These are phyloP conservation scores for Vigna unguiculata DNA, from an alignment of 306 rosid genomes.

Conservation along the genomic window DNA sequence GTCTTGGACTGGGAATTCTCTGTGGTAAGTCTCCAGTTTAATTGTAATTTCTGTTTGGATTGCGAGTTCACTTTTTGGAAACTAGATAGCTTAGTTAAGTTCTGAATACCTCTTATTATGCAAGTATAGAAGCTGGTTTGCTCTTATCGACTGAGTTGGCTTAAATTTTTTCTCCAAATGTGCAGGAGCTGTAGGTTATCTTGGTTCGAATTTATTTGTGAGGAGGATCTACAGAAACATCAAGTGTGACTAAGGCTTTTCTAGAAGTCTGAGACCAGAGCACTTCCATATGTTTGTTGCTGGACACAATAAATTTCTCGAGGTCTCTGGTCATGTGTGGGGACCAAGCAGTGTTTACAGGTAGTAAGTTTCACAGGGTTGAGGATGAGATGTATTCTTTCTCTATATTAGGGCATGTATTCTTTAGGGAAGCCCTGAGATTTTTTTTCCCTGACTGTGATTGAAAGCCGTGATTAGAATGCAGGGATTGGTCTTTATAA, in stretches of 20 bases:
- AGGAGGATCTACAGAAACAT: slow-evolving; percentile 99
- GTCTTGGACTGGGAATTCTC: slow-evolving; percentile 97
- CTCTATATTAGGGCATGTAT: slow-evolving; percentile 70
- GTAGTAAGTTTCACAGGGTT: slow-evolving; percentile 59
- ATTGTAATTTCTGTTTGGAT: slow-evolving; percentile 5
- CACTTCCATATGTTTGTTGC: slow-evolving; percentile 52
- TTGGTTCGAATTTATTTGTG: slow-evolving; percentile 96
- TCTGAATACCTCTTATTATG: neutral
- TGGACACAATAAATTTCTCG: slow-evolving; percentile 46
- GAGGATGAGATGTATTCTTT: slow-evolving; percentile 68
- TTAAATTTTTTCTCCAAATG: slow-evolving; percentile 34
- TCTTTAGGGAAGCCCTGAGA: slow-evolving; percentile 74
- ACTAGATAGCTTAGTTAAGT: slow-evolving; percentile 6
- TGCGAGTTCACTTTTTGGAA: neutral
- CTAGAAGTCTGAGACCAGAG: slow-evolving; percentile 49
- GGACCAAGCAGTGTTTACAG: slow-evolving; percentile 52
- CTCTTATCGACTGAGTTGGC: slow-evolving; percentile 8
- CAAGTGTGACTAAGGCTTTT: slow-evolving; percentile 85
- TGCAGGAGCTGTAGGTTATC: slow-evolving; percentile 97
- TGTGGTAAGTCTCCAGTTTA: slow-evolving; percentile 74
- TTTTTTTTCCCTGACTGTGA: slow-evolving; percentile 66
- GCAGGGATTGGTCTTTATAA: slow-evolving; percentile 67
- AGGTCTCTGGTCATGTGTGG: slow-evolving; percentile 57
- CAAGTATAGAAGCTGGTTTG: neutral
- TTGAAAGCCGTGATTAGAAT: slow-evolving; percentile 79